Base-by-base conservation (phyloP, 2,329 filamentous ascomycete genomes). In the Bipolaris bicolor region DNA sequence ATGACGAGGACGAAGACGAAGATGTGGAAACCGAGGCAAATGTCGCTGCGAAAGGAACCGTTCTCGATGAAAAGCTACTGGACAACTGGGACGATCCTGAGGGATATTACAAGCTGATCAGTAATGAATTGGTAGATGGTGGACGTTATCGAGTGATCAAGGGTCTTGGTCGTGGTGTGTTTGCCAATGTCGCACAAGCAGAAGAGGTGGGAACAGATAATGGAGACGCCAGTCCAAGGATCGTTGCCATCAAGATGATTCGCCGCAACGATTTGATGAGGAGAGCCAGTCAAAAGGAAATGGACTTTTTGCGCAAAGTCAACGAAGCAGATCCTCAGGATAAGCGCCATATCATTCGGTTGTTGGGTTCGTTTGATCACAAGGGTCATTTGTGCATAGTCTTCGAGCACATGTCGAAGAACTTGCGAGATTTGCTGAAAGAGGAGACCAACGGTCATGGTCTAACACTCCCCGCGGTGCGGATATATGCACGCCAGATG, bases 171-270 rank as follows among this genome's bases (percentile, higher is more conserved):
- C 92, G 91, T 77, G 95, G 95, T 68, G 97, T 97, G 84, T 99
- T 97, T 75, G 96, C 95, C 0, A 92, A 92, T 7, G 95, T 99
- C n/a, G 92, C 95, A 51, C 88, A 92, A 63, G 95, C 95, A 20
- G 84, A 69, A 63, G 69, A 72, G 22, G 58, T 62, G 9, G 61
- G 52, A 10, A 52, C 55, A 9, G 60, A 59, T 9, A 50, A 31
- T 16, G 58, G 90, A 84, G 44, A 72, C 29, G 45, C 58, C 26
- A 57, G 34, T 20, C 61, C 70, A 56, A 88, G 86, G 66, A 76
- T 90, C n/a, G 93, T 98, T 31, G 95, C 95, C 22, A 90, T 99
- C 83, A 99, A 99, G 79, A 95, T 99, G 68, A 96, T 98, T 77
- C 90, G 95, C 62, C 96, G 96, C 77, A 98, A 99, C 70, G 93